Percentiles rank a stretch among this genome's conserved stretches.
Evolutionary conservation across 495 filamentous ascomycete genomes (phyloP).

Genomic region (Neurospora discreta): DNA sequence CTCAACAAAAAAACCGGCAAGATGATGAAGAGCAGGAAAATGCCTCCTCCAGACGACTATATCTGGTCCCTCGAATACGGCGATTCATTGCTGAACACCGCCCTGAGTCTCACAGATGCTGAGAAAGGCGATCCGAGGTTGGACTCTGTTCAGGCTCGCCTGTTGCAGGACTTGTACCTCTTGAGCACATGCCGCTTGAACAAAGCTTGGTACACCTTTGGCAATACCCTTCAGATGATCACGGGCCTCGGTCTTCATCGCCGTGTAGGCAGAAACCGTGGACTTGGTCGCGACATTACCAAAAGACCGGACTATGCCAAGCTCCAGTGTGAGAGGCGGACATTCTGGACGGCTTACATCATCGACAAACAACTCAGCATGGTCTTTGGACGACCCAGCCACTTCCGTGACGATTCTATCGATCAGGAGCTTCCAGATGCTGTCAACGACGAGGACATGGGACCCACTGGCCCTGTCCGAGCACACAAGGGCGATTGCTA

Average conservation of each 20-base stretch:
- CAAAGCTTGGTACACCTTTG: conserved; percentile 18
- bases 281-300: conserved; percentile 6
- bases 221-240: conserved; percentile 14
- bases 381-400: conserved; percentile 41
- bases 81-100: conserved; percentile 8
- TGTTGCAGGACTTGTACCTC: conserved; percentile 18
- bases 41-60: conserved; percentile 1
- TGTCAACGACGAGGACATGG: conserved; percentile 44
- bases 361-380: conserved; percentile 48
- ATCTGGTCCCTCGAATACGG: conserved; percentile 12
- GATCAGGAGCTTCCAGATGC: conserved; percentile 42
- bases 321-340: conserved; percentile 33
- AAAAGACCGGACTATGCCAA: conserved; percentile 12
- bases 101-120: conserved; percentile 6
- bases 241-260: conserved; percentile 22
- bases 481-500: conserved; percentile 23
- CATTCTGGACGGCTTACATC: conserved; percentile 47
- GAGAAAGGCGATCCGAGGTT: conserved; percentile 10
- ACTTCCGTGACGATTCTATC: conserved; percentile 42
- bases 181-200: conserved; percentile 13
- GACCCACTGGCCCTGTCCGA: conserved; percentile 19
- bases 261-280: conserved; percentile 10
- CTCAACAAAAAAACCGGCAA: not conserved
- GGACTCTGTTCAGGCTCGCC: conserved; percentile 14
- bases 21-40: not conserved